phyloP scores from a whole-genome alignment of 2,329 filamentous ascomycete species.

The Apiospora saccharicola region DNA sequence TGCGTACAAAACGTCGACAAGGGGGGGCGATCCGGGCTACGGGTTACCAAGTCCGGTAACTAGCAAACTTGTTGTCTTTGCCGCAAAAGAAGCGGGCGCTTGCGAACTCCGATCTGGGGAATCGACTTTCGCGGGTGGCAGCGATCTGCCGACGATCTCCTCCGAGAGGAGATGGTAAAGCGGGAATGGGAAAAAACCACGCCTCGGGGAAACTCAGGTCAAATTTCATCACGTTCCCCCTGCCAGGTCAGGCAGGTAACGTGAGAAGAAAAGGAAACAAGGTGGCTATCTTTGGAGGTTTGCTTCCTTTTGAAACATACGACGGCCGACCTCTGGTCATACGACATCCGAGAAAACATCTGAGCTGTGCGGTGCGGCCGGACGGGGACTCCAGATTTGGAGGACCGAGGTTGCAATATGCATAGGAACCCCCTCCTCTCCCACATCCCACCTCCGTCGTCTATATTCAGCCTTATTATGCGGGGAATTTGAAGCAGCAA shows the following conservation, averaged over 20 bases:
- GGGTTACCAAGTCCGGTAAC: background rate
- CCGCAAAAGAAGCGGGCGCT: background rate
- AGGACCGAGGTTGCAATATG: conserved; percentile 11
- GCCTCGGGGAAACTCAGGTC: background rate
- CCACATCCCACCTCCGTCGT: background rate
- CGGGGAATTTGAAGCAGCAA: background rate
- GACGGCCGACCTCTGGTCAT: background rate
- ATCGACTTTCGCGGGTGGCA: background rate
- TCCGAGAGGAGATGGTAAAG: conserved; percentile 9
- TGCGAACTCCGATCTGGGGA: background rate
- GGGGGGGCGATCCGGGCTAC: background rate
- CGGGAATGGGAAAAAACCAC: background rate
- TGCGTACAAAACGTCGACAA: background rate
- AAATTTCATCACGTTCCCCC: background rate
- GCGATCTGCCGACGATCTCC: conserved; percentile 17
- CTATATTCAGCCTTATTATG: conserved; percentile 17
- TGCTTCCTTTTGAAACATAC: background rate
- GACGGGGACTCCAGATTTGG: background rate
- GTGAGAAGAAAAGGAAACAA: background rate
- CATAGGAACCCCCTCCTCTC: background rate
- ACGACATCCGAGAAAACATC: conserved; percentile 7
- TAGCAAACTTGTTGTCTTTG: background rate
- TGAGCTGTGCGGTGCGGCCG: background rate
- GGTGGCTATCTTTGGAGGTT: background rate
- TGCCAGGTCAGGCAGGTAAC: background rate